Evolutionary conservation across 2,329 filamentous ascomycete species (phyloP), one percentile per base, ranked within the genome.

Genomic region (Colletotrichum horii): DNA sequence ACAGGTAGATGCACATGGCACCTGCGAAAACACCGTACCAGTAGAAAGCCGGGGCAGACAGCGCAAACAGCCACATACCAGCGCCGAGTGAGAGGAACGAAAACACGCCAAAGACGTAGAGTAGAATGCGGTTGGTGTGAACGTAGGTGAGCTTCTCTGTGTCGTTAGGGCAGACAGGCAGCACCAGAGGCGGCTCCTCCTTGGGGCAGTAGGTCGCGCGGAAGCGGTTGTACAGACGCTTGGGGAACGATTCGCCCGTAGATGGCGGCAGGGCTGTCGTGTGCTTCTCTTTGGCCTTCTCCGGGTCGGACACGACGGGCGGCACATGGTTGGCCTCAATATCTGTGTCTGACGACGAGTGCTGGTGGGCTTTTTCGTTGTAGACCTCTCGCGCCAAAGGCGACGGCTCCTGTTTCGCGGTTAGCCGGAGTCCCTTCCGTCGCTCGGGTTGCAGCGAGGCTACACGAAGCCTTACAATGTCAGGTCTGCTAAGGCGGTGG

Each of bases 1-100:
- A 70, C 52, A 87, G 80, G 76, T 86, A 86, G 70, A 86, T 77
- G 78, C 85, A 83, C 73, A 86, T 81, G 60, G 84, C 80, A 70
- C 80, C 80, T 16, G 84, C 83, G 30, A 86, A 84, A 28, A 82
- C 80, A 36, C 83, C 83, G 74, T 85, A 86, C 82, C 83, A 86
- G 69, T 81, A 79, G 65, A 85, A 85, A 36, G 81, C 79, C 24
- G 80, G 79, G 8, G 83, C 80, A 61, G 83, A 83, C 12, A 85
- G 78, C 36, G 83, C 81, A 70, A 86, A 86, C 6, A 86, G 80
- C 85, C 85, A 86, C 84, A 86, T 85, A 56, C 85, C 85, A 6
- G 82, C 84, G 8, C 83, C 84, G n/a, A 87, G 80, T 15, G 81
- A 82, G 14, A 86, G 78, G 75, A 86, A 85, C 11, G 84, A 84